phyloP scores from a whole-genome alignment of 2,329 filamentous ascomycete species.

The Biscogniauxia mediterranea region DNA sequence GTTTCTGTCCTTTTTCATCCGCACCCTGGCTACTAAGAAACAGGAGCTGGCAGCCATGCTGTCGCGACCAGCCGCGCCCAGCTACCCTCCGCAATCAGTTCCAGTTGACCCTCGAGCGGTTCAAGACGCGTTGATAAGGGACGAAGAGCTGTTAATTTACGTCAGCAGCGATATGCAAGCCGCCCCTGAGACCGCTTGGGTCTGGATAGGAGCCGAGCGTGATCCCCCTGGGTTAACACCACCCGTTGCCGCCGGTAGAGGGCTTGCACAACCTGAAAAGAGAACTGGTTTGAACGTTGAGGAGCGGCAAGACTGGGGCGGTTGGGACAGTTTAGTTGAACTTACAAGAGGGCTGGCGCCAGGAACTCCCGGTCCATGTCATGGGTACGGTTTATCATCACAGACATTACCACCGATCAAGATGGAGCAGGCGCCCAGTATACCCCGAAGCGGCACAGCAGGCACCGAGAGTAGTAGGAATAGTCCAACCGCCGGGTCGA shows the following conservation, averaged over 20 bases:
- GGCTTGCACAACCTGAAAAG: conserved; percentile 45
- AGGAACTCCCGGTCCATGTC: conserved; percentile 28
- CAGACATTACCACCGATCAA: conserved; percentile 34
- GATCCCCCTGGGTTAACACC: conserved; percentile 33
- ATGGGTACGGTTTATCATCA: conserved; percentile 26
- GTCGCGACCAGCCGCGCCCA: conserved; percentile 25
- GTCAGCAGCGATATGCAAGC: conserved; percentile 84
- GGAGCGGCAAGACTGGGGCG: conserved; percentile 69
- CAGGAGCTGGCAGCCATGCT: conserved; percentile 41
- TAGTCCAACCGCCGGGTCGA: conserved; percentile 30
- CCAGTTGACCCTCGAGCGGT: conserved; percentile 23
- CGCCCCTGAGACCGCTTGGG: conserved; percentile 74
- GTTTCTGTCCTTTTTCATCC: conserved; percentile 78
- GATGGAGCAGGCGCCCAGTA: conserved; percentile 27
- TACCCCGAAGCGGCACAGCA: conserved; percentile 22
- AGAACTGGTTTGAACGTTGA: conserved; percentile 53
- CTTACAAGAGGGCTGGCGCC: conserved; percentile 55
- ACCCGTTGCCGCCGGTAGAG: conserved; percentile 33
- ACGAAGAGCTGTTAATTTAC: conserved; percentile 88
- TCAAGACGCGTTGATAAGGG: conserved; percentile 47
- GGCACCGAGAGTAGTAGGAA: conserved; percentile 30
- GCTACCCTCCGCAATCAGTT: conserved; percentile 24
- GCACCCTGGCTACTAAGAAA: conserved; percentile 58
- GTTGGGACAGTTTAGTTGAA: conserved; percentile 74
- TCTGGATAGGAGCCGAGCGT: conserved; percentile 67